Evolutionary conservation across 768 basidiomycete genomes (phyloP), one percentile per base, ranked within the genome.

Genomic region (Leucosporidium creatinivorum): DNA sequence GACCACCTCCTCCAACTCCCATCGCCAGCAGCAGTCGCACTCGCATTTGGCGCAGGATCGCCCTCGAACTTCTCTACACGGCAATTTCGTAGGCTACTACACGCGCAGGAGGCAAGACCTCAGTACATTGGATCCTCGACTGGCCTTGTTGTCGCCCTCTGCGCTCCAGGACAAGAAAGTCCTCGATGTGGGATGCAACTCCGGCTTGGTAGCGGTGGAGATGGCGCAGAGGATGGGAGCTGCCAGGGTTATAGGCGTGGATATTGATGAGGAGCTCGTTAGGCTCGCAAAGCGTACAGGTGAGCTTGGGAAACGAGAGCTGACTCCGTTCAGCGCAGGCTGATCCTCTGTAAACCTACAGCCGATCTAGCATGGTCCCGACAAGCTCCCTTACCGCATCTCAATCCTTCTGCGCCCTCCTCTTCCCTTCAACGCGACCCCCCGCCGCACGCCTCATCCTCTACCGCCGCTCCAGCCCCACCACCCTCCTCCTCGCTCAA

Each of bases 161-260:
- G 79, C 87, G 44, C 86, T 92, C 72, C 31, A 66, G 4, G 82
- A 78, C 19, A 83, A 84, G 66, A 79, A 81, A 57, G 86, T 93
- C 4, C 81, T 94, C 17, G 91, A 94, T 77, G 79, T 93, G 0
- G 91, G 91, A 1, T 90, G 89, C 76, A 94, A 93, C 76, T 86
- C 89, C 74, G 91, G 91, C 12, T 85, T 83, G 82, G 86, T 93
- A 47, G 87, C 89, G 1, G 87, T 87, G 75, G 89, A 93, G 76
- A 85, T 93, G n/a, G 91, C 91, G 87, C 69, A 58, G 51, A 77
- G 78, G 1, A 82, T 81, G 77, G 83, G 83, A 2, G 87, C 89
- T 8, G 76, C 74, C n/a, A 83, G 82, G 67, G 87, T 92, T 13
- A 79, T 87, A 19, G 91, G 91, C 1, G 89, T 94, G 0, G 91